phyloP scores from a whole-genome alignment of 78 protist species.

The Chrysochromulina parva region DNA sequence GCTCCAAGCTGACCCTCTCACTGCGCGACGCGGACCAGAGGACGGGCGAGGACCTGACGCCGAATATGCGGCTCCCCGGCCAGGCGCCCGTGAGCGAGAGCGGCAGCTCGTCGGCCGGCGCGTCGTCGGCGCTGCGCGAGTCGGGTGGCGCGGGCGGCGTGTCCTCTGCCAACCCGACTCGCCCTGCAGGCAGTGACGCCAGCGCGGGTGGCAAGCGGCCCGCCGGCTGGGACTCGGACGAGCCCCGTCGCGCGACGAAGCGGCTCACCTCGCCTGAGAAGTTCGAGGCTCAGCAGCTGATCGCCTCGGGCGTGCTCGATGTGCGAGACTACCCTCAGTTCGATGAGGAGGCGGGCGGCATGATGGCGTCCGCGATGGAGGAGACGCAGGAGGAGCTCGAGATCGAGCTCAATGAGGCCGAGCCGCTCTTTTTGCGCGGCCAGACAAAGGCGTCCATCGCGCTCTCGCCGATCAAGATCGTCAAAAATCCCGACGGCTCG shows the following conservation, averaged over 20 bases:
- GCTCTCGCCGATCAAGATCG: constrained; percentile 82
- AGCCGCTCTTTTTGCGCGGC: constrained; percentile 85
- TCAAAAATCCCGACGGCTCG: constrained; percentile 93
- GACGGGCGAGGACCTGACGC: constrained; percentile 84
- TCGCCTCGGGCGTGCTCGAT: constrained; percentile 79
- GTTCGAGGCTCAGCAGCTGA: constrained; percentile 84
- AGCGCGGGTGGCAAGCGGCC: too few relatives aligned
- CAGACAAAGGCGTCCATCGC: constrained; percentile 52
- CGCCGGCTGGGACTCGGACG: neutral
- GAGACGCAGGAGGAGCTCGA: constrained; percentile 81
- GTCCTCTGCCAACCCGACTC: neutral
- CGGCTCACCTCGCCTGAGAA: constrained; percentile 82
- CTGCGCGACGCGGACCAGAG: constrained; percentile 88
- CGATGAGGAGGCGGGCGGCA: constrained; percentile 35
- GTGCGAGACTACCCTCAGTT: constrained; percentile 35
- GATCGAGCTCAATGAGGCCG: constrained; percentile 87
- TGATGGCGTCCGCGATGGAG: constrained; percentile 34
- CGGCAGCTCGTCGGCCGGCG: neutral
- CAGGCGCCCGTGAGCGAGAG: neutral
- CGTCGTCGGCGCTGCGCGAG: neutral
- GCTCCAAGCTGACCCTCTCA: constrained; percentile 64
- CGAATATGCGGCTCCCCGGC: neutral
- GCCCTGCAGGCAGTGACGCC: neutral
- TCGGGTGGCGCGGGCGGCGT: too few relatives aligned
- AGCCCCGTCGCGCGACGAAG: constrained; percentile 50